These are phyloP conservation scores for Mariannaea elegans DNA, from an alignment of 2,329 filamentous ascomycete species.

Conservation along the genomic window DNA sequence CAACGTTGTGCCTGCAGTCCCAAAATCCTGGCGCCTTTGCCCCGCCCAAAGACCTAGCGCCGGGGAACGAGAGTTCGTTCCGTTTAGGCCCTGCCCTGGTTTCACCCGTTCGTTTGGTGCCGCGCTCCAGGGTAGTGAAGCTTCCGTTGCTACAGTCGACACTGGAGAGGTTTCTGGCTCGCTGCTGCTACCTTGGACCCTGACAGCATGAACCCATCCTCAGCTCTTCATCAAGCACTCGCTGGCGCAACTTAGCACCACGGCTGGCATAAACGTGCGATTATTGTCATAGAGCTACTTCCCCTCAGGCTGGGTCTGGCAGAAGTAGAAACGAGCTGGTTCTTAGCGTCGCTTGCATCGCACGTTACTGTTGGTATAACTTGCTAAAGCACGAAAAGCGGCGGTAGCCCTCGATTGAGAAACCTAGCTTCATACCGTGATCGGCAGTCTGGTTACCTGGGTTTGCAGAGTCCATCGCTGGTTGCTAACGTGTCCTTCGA, in stretches of 20 bases:
- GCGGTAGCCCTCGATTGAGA: neutral
- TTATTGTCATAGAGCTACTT: neutral
- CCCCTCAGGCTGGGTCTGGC: neutral
- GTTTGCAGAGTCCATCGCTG: slow-evolving; percentile 1
- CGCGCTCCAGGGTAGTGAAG: slow-evolving; percentile 8
- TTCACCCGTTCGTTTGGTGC: slow-evolving; percentile 10
- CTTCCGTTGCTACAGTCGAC: neutral
- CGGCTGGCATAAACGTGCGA: slow-evolving; percentile 2
- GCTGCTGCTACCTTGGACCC: neutral
- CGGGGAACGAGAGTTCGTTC: slow-evolving; percentile 22
- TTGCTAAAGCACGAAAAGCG: neutral
- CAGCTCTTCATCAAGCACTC: slow-evolving; percentile 4
- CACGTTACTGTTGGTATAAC: slow-evolving; percentile 5
- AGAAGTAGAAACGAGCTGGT: neutral
- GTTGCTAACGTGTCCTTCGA: slow-evolving; percentile 5
- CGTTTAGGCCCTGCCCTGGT: slow-evolving; percentile 4
- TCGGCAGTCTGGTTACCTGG: neutral
- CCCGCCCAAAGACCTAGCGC: slow-evolving; percentile 15
- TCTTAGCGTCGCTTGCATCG: slow-evolving; percentile 7
- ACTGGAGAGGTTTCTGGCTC: neutral
- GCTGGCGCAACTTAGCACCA: neutral
- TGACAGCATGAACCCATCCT: slow-evolving; percentile 10
- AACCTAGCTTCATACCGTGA: neutral
- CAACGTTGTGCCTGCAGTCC: neutral
- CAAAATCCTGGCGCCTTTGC: neutral